Evolutionary conservation across 2,329 filamentous ascomycete genomes (phyloP), one percentile per base, ranked within the genome.

Genomic region (Fusarium illudens): DNA sequence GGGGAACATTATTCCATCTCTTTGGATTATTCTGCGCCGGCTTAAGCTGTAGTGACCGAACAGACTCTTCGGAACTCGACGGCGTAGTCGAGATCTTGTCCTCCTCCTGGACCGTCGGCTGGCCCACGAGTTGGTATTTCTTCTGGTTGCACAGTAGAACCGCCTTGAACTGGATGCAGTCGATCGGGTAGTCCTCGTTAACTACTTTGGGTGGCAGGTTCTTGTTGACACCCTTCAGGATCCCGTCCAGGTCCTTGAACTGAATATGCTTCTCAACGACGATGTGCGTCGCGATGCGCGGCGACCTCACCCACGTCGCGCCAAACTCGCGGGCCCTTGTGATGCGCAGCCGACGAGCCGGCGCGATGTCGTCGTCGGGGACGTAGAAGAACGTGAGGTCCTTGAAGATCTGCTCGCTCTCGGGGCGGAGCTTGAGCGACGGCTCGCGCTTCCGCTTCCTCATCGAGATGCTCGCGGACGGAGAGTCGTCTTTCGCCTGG

Each of bases 281-380:
- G 50, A 97, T 81, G 79, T 97, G 93, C 1, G 91, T 96, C 15
- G 96, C 86, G 20, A 79, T 78, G 1, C 70, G 77, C 74, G 90
- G 87, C 1, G 83, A 79, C 52, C 84, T 84, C 27, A 88, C 86
- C 89, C 94, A 96, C 1, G 76, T 80, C 1, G 91, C 95, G 42
- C 95, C 95, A 75, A 89, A 89, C 72, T 93, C 89, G 53, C 88
- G 85, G 0, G 92, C 90, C 76, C 90, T 94, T 29, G 85, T 85
- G 54, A 97, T 97, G 4, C 92, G 89, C 60, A 89, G 78, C 57
- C 87, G 87, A 36, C 94, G 87, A 8, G 86, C 83, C 11, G 86
- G 85, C 30, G 90, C 87, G 48, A 91, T 85, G 66, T 95, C 90
- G 67, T 93, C 88, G 68, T 96, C 92, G 0, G 94, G 95, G 6